Evolutionary conservation across 306 rosid genomes (phyloP).

Genomic region (Acacia crassicarpa): DNA sequence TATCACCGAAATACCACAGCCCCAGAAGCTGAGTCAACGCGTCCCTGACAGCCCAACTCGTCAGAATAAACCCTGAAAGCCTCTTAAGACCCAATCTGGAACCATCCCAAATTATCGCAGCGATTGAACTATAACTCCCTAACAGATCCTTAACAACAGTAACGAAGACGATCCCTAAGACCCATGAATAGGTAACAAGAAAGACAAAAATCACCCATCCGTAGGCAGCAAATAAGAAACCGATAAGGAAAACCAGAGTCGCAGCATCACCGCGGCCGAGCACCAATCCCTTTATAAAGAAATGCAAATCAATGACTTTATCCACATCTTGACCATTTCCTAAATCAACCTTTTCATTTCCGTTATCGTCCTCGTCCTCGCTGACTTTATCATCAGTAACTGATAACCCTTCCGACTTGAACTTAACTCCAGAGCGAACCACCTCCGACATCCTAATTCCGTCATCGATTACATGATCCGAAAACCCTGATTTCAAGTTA

Average conservation of each 20-base stretch:
- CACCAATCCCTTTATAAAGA: constrained; percentile 70
- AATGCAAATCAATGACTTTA: constrained; percentile 58
- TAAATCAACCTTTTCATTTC: constrained; percentile 32
- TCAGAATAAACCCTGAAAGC: constrained; percentile 86
- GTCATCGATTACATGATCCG: constrained; percentile 63
- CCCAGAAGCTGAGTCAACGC: constrained; percentile 96
- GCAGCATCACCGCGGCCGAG: constrained; percentile 79
- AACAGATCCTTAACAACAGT: constrained; percentile 67
- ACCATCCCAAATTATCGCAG: constrained; percentile 78
- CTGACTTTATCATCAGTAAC: constrained; percentile 24
- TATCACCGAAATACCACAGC: constrained; percentile 92
- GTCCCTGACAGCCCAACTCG: constrained; percentile 98
- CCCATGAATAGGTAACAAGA: constrained; percentile 86
- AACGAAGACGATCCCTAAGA: constrained; percentile 75
- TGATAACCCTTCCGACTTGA: constrained; percentile 39
- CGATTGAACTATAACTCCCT: constrained; percentile 67
- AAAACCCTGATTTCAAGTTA: constrained; percentile 50
- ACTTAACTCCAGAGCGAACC: constrained; percentile 64
- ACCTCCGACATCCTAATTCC: constrained; percentile 73
- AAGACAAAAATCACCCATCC: constrained; percentile 87
- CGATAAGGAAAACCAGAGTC: constrained; percentile 62
- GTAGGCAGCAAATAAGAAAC: constrained; percentile 72
- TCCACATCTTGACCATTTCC: constrained; percentile 44
- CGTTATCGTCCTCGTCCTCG: constrained; percentile 31
- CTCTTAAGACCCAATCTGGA: constrained; percentile 86